These are phyloP conservation scores for Raffaelea arxii DNA, from an alignment of 2,329 filamentous ascomycete species.

Conservation along the genomic window DNA sequence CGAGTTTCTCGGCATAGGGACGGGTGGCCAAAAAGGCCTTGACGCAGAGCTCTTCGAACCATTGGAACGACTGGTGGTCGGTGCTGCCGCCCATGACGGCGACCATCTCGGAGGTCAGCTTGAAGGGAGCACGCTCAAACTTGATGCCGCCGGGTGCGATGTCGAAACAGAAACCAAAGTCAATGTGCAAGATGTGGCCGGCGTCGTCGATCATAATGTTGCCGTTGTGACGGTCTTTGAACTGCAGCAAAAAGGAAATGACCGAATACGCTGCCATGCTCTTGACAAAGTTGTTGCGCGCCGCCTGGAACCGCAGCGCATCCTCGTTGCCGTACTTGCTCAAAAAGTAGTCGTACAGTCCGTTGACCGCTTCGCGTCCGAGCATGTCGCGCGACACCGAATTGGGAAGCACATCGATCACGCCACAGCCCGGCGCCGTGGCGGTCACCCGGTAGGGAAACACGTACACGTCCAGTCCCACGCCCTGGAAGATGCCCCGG, in stretches of 20 bases:
- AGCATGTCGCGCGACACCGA: constrained; percentile 98
- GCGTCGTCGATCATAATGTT: constrained; percentile 99
- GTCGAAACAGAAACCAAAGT: constrained; percentile 99
- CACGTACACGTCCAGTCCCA: constrained; percentile 92
- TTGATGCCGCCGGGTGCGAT: constrained; percentile 94
- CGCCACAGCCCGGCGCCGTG: constrained; percentile 91
- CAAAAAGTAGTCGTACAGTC: constrained; percentile 95
- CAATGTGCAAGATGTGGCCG: constrained; percentile 95
- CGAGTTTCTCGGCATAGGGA: constrained; percentile 79
- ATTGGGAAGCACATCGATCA: constrained; percentile 96
- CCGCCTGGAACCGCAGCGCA: constrained; percentile 87
- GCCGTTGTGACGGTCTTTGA: constrained; percentile 98
- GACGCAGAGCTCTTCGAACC: constrained; percentile 93
- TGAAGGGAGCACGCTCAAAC: constrained; percentile 97
- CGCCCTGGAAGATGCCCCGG: constrained; percentile 89
- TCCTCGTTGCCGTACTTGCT: constrained; percentile 97
- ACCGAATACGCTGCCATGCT: constrained; percentile 98
- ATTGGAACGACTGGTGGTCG: constrained; percentile 79
- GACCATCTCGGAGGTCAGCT: constrained; percentile 94
- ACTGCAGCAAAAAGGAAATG: constrained; percentile 92
- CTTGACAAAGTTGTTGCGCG: constrained; percentile 95
- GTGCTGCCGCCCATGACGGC: constrained; percentile 93
- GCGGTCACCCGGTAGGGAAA: constrained; percentile 96
- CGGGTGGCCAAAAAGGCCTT: constrained; percentile 88
- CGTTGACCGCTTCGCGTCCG: constrained; percentile 93